Conservation (phyloP, 2,329 filamentous ascomycete genomes). For the Uncinocarpus reesii region DNA sequence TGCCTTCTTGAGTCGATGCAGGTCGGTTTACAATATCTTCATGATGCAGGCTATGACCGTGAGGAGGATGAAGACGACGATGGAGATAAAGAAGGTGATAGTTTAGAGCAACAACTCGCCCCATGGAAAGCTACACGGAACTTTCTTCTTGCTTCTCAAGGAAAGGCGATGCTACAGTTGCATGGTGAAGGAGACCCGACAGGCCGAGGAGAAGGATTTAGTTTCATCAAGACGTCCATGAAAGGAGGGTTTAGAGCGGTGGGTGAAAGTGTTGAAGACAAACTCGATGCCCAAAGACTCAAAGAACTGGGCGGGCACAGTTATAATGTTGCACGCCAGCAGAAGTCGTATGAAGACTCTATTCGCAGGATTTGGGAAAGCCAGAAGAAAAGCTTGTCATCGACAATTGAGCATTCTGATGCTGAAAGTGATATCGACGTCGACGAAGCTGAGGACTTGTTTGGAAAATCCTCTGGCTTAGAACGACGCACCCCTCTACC, state of each 20-base stretch:
- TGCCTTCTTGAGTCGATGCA: slow-evolving; percentile 95
- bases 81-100: slow-evolving; percentile 59
- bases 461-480: slow-evolving; percentile 51
- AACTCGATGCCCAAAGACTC: slow-evolving; percentile 65
- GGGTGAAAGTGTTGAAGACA: slow-evolving; percentile 77
- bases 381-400: slow-evolving; percentile 68
- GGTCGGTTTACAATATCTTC: slow-evolving; percentile 78
- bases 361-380: slow-evolving; percentile 88
- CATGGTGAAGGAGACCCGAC: slow-evolving; percentile 93
- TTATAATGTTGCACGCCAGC: slow-evolving; percentile 94
- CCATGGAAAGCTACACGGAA: slow-evolving; percentile 97
- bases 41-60: slow-evolving; percentile 76
- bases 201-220: slow-evolving; percentile 85
- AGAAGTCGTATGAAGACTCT: slow-evolving; percentile 80
- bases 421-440: slow-evolving; percentile 54
- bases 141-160: slow-evolving; percentile 83
- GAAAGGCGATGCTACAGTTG: slow-evolving; percentile 92
- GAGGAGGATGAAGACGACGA: slow-evolving; percentile 55
- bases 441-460: slow-evolving; percentile 41
- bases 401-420: slow-evolving; percentile 64
- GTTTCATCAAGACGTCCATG: slow-evolving; percentile 96
- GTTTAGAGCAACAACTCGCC: slow-evolving; percentile 76
- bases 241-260: slow-evolving; percentile 92
- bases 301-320: slow-evolving; percentile 73
- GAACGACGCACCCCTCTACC: slow-evolving; percentile 47